These are phyloP conservation scores for Stellera chamaejasme DNA, from an alignment of 345 rosid genomes.

Conservation along the genomic window DNA sequence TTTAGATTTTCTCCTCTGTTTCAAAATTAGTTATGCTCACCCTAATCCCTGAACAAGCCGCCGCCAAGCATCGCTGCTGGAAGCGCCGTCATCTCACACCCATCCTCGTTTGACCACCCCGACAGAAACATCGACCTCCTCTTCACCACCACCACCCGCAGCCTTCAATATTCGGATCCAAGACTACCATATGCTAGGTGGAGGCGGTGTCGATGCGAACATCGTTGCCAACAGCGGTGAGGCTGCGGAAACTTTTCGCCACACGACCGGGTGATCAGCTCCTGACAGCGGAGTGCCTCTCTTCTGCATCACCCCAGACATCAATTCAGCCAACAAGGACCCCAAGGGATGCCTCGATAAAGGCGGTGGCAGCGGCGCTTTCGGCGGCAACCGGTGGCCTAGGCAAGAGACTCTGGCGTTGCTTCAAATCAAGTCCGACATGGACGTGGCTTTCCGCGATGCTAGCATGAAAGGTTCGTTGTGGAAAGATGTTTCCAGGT, in stretches of 20 bases:
- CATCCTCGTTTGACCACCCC: too few species aligned
- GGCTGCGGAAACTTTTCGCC: neutral
- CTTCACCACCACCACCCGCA: too few species aligned
- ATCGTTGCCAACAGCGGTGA: neutral
- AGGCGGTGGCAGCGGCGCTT: constrained; percentile 29
- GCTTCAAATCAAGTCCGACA: constrained; percentile 56
- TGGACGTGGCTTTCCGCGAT: constrained; percentile 61
- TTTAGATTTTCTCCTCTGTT: too few species aligned
- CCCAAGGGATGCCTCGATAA: constrained; percentile 25
- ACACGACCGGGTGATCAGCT: neutral
- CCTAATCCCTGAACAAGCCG: too few species aligned
- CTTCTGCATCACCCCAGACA: neutral
- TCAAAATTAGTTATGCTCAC: too few species aligned
- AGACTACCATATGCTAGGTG: constrained; percentile 14
- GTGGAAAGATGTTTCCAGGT: constrained; percentile 70
- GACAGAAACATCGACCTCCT: too few species aligned
- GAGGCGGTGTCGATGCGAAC: constrained; percentile 1
- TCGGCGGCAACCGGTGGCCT: constrained; percentile 83
- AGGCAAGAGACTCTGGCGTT: constrained; percentile 67
- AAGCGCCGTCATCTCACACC: too few species aligned
- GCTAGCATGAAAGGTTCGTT: constrained; percentile 61
- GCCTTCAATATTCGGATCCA: too few species aligned
- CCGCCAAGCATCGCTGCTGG: too few species aligned
- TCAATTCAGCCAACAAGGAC: constrained; percentile 27
- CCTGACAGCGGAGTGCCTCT: neutral